Base-by-base conservation (phyloP, 2,329 filamentous ascomycete genomes). In the Fusarium sp. region DNA sequence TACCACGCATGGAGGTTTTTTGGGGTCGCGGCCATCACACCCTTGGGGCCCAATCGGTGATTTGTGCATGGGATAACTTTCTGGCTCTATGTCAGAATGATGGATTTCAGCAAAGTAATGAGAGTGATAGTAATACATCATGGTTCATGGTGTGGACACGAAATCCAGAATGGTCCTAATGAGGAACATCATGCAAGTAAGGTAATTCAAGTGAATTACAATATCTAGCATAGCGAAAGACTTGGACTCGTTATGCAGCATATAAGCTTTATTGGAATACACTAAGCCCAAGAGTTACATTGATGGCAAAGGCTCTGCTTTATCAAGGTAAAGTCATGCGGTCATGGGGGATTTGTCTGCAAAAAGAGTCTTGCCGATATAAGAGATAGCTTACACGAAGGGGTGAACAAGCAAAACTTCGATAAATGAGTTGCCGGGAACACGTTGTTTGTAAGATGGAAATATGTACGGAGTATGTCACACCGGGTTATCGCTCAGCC, bases 1-100 rank as follows among this genome's bases (percentile, higher is more conserved):
- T 37, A 19, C 33, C 35, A 27, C 16, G 46, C 44, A 72, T 59
- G 75, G 75, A 77, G 75, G n/a, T n/a, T 73, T 66, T 41, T 65
- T 44, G 75, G 75, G 73, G 75, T 76, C 66, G n/a, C 16, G 38
- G 29, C 10, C 23, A 37, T 54, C 19, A 57, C 23, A 46, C 51
- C 63, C 25, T 51, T 38, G 41, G 62, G 46, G 31, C 45, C 44
- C 35, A 58, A 33, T 23, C 35, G 49, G 44, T 64, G 48, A 48
- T 62, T 73, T 70, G 37, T 35, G 18, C 33, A 48, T 46, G 37
- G 21, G 15, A 41, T 38, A 35, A 51, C 59, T 25, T 45, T 35
- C 42, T 42, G 44, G 48, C 31, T 38, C 10, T 25, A 62, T 44
- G 14, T 57, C 29, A 48, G 37, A 44, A 31, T 42, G 39, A 37